These are phyloP conservation scores for Choiromyces venosus DNA, from an alignment of 495 filamentous ascomycete genomes.

Conservation along the genomic window DNA sequence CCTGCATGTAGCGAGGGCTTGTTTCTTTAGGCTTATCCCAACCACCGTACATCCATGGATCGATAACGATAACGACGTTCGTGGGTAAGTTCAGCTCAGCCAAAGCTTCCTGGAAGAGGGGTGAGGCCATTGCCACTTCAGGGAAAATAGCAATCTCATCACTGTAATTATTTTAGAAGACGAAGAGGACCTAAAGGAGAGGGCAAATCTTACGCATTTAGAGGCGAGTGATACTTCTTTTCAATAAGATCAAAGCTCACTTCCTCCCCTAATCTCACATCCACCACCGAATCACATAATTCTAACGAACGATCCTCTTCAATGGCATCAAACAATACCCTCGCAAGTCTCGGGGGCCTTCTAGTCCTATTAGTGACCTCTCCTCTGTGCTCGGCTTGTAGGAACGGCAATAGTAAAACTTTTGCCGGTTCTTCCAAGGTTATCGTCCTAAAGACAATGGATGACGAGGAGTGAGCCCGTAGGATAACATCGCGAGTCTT, in stretches of 20 bases:
- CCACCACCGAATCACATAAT: conserved; percentile 60
- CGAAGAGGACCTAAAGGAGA: conserved; percentile 7
- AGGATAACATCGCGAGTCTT: conserved; percentile 36
- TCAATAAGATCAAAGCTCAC: conserved; percentile 53
- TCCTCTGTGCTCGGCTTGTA: conserved; percentile 40
- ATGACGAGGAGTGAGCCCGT: conserved; percentile 17
- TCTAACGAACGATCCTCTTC: conserved; percentile 53
- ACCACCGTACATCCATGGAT: conserved; percentile 67
- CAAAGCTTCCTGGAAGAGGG: conserved; percentile 57
- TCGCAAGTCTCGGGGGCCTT: conserved; percentile 56
- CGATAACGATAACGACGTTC: conserved; percentile 60
- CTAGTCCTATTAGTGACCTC: conserved; percentile 32
- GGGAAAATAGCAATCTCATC: conserved; percentile 60
- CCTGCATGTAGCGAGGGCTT: conserved; percentile 50
- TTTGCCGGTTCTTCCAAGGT: conserved; percentile 55
- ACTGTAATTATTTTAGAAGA: conserved; percentile 43
- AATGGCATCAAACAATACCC: conserved; percentile 63
- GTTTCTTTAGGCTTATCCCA: conserved; percentile 54
- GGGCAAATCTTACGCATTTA: conserved; percentile 51
- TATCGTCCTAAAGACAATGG: conserved; percentile 50
- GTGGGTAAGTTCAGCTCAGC: conserved; percentile 59
- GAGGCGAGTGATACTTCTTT: conserved; percentile 55
- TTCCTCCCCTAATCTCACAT: conserved; percentile 50
- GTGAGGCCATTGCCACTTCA: conserved; percentile 56
- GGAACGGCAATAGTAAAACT: conserved; percentile 46